Conservation (phyloP, 345 rosid species). For the Linum tenue region DNA sequence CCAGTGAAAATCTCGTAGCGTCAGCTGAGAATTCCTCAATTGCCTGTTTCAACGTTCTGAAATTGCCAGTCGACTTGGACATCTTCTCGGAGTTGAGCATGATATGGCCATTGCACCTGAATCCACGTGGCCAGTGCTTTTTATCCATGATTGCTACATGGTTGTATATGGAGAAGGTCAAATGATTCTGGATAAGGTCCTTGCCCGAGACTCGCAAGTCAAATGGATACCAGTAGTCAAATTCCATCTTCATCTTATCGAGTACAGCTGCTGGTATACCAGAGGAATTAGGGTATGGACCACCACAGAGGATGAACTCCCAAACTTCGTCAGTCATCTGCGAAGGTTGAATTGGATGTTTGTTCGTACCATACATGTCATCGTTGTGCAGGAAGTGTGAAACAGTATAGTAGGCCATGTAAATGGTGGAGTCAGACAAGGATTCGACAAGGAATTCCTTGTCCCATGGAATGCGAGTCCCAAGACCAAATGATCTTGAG, state of each 20-base stretch:
- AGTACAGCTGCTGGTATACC: slow-evolving; percentile 47
- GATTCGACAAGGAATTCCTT: slow-evolving; percentile 85
- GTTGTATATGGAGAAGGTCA: slow-evolving; percentile 77
- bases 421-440: slow-evolving; percentile 80
- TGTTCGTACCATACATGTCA: slow-evolving; percentile 60
- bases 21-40: slow-evolving; percentile 84
- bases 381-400: slow-evolving; percentile 70
- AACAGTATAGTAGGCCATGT: slow-evolving; percentile 89
- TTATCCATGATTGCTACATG: slow-evolving; percentile 73
- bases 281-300: slow-evolving; percentile 55
- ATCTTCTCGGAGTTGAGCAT: slow-evolving; percentile 94
- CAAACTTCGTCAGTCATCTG: slow-evolving; percentile 90
- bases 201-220: slow-evolving; percentile 95
- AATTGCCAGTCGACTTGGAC: slow-evolving; percentile 96
- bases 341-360: slow-evolving; percentile 43
- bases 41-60: slow-evolving; percentile 74
- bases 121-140: slow-evolving; percentile 87
- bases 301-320: slow-evolving; percentile 77
- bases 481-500: slow-evolving; percentile 97
- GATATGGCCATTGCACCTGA: slow-evolving; percentile 88
- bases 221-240: slow-evolving; percentile 94
- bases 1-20: slow-evolving; percentile 77
- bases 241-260: slow-evolving; percentile 82
- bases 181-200: slow-evolving; percentile 93
- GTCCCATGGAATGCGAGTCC: slow-evolving; percentile 95